Base-by-base conservation (phyloP, 164 flowering plant genomes). In the Kingdonia uniflora region DNA sequence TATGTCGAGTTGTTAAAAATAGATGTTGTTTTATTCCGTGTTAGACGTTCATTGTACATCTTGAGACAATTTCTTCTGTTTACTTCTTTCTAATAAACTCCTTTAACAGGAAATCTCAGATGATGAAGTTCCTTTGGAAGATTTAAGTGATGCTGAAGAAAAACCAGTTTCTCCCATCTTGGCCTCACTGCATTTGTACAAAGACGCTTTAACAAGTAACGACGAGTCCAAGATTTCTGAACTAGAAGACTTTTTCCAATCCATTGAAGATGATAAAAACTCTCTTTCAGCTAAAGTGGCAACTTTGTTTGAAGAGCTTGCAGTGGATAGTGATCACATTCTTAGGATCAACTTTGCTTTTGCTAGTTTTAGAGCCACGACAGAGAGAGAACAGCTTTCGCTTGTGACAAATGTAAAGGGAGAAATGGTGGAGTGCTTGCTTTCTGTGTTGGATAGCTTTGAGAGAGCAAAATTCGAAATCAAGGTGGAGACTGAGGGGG, bases 391-490 rank as follows among this genome's bases (percentile, higher is more conserved):
- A 29, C 67, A 83, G 14, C 77, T 78, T 52, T 77, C 87, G 1
- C 44, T 84, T 23, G 77, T 79, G 25, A 59, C 74, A 51, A 84
- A 86, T 71, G 90, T 84, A 13, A 29, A 78, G 61, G 91, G 89
- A 16, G 95, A 87, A 72, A 78, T 90, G 33, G 61, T 82, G 35
- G 95, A 87, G 70, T 76, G 54, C 59, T 51, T 87, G 21, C 65
- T 87, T 59, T 66, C 70, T 12, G 79, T 90, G 50, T 58, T 90
- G 66, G 95, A 87, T 66, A 87, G 85, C 69, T 90, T 90, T 69
- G 95, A 87, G 79, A 70, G 95, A 60, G 95, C 94, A 14, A 86
- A 78, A 65, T 42, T 68, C 42, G 88, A 86, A 62, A 72, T 87
- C 60, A 90, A 85, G 70, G 68, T 76, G 52, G 85, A 76, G 63